Base-by-base conservation (phyloP, 768 basidiomycete species). In the Psilocybe azurescens region DNA sequence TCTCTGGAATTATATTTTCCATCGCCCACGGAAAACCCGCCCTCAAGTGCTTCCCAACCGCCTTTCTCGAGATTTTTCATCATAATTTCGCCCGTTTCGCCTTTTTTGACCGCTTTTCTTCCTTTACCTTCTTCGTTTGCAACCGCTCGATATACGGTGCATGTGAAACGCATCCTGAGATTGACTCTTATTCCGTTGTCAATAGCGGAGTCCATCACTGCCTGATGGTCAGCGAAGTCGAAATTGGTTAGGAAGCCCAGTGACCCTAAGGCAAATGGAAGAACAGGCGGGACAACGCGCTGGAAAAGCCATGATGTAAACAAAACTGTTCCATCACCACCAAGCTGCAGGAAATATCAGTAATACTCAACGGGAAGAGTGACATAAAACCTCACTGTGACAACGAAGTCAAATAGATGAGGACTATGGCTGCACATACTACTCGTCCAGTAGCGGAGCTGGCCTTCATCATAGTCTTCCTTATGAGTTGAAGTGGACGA, bases 251-350 rank as follows among this genome's bases (percentile, higher is more conserved):
- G 90, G 78, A 99, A 99, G 51, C 97, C 97, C 28, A 99, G 86
- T 4, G 97, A 98, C 48, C 97, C 97, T 29, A 99, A 84, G 1
- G 97, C 96, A 74, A 99, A 99, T 1, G 97, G 89, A 13, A 99
- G 89, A 39, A 99, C 95, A 11, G 97, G 97, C n/a, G 97, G 97
- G 14, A 99, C 97, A 70, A 99, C 94, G 56, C 89, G 89, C 74
- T 99, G 97, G 81, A 99, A 99, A 33, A 99, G 81, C 97, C 97
- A 99, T 3, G 97, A 99, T 5, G 97, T 97, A 79, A 98, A 99
- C 14, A 99, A 86, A 2, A 99, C 96, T 0, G 97, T 99, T 13
- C 97, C 97, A 73, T 99, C 97, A 9, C 97, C 97, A 51, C 97
- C 97, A 63, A 99, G 89, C 96, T 98, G 47, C 8, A 51, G 36